Evolutionary conservation across 2,329 filamentous ascomycete genomes (phyloP).

Genomic region (Colletotrichum tropicale): DNA sequence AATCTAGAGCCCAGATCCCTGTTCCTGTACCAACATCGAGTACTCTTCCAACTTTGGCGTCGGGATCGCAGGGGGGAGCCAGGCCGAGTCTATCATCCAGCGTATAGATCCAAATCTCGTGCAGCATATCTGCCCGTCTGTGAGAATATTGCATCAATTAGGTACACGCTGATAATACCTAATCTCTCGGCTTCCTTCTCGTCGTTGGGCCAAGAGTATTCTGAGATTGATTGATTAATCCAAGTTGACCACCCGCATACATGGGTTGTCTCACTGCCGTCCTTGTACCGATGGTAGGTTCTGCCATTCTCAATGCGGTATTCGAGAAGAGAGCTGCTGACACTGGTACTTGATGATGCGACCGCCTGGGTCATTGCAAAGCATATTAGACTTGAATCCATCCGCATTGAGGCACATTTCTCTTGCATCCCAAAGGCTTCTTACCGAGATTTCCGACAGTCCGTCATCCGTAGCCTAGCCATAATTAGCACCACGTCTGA

Average conservation of each 20-base stretch:
- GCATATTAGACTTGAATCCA: not conserved
- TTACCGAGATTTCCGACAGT: not conserved
- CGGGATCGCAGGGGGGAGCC: not conserved
- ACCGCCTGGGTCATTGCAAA: not conserved
- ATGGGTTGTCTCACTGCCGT: not conserved
- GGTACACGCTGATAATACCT: not conserved
- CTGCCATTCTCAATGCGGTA: not conserved
- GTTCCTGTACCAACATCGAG: not conserved
- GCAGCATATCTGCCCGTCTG: not conserved
- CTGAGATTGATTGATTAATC: not conserved
- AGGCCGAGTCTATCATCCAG: not conserved
- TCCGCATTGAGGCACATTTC: not conserved
- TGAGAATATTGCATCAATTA: not conserved
- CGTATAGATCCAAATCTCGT: not conserved
- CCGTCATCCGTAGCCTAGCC: not conserved
- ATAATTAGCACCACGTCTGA: not conserved
- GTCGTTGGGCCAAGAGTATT: not conserved
- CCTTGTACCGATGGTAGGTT: not conserved
- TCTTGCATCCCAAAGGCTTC: not conserved
- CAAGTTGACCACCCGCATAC: not conserved
- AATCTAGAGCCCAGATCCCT: not conserved
- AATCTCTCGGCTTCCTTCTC: not conserved
- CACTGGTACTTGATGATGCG: not conserved
- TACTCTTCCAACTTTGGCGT: not conserved
- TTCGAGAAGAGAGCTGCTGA: not conserved